Conservation (phyloP, 2,329 filamentous ascomycete species). For the Meredithiella fracta region DNA sequence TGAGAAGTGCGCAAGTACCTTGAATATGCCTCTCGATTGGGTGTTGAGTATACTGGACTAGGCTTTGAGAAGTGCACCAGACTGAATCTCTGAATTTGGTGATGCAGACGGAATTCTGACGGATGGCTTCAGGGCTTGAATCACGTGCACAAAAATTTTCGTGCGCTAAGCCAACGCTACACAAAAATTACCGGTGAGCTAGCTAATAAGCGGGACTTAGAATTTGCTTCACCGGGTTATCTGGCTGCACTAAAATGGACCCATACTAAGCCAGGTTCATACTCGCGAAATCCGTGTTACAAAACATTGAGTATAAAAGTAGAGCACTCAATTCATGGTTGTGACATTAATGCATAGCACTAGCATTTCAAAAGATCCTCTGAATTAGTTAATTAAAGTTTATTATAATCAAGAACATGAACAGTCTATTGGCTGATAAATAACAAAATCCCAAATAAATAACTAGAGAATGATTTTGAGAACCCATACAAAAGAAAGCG, state of each 20-base stretch:
- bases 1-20: conserved; percentile 21
- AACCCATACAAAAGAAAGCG: conserved; percentile 4
- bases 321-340: too few species aligned
- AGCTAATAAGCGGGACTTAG: not conserved
- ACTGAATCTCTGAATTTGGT: conserved; percentile 23
- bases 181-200: conserved; percentile 4
- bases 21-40: conserved; percentile 26
- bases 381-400: too few species aligned
- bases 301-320: too few species aligned
- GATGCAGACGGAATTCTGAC: conserved; percentile 20
- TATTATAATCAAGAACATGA: not conserved
- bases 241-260: conserved; percentile 5
- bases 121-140: conserved; percentile 21
- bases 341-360: too few species aligned
- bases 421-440: conserved; percentile 1
- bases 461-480: not conserved
- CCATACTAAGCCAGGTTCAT: not conserved
- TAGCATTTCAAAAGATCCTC: too few species aligned
- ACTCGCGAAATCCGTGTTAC: not conserved
- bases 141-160: conserved; percentile 20
- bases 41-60: conserved; percentile 19
- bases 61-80: conserved; percentile 22
- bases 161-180: conserved; percentile 12
- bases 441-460: not conserved
- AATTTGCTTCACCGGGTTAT: conserved; percentile 3